Evolutionary conservation across 2,329 filamentous ascomycete species (phyloP).

Genomic region (Cryphonectria nitschkei): DNA sequence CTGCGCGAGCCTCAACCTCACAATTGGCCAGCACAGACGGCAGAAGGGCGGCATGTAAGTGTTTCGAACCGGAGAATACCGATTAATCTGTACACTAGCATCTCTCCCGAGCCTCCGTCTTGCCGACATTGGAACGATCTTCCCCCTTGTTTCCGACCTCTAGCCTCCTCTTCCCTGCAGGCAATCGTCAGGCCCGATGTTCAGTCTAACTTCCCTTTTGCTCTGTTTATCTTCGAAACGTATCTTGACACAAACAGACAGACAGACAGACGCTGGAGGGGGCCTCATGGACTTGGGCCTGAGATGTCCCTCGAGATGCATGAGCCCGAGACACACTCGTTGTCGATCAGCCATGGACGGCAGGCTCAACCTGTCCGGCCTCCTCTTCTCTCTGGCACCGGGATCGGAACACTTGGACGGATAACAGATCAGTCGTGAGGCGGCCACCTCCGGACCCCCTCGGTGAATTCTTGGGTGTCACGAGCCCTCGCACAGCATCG

Average conservation of each 20-base stretch:
- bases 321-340: slow-evolving; percentile 6
- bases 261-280: not conserved
- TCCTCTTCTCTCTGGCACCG: not conserved
- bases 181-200: no score
- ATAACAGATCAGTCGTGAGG: not conserved
- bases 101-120: not conserved
- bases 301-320: not conserved
- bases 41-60: not conserved
- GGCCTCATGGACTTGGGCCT: not conserved
- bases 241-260: slow-evolving; percentile 1
- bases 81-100: not conserved
- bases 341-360: no score
- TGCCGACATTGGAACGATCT: not conserved
- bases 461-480: not conserved
- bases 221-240: not conserved
- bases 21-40: not conserved
- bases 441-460: not conserved
- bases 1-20: not conserved
- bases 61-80: not conserved
- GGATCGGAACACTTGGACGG: not conserved
- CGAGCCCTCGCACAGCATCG: slow-evolving; percentile 2
- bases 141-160: not conserved
- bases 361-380: not conserved
- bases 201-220: not conserved
- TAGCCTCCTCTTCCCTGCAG: not conserved